These are phyloP conservation scores for Lodderomyces elongisporus DNA, from an alignment of 1,139 yeast genomes.

Conservation along the genomic window DNA sequence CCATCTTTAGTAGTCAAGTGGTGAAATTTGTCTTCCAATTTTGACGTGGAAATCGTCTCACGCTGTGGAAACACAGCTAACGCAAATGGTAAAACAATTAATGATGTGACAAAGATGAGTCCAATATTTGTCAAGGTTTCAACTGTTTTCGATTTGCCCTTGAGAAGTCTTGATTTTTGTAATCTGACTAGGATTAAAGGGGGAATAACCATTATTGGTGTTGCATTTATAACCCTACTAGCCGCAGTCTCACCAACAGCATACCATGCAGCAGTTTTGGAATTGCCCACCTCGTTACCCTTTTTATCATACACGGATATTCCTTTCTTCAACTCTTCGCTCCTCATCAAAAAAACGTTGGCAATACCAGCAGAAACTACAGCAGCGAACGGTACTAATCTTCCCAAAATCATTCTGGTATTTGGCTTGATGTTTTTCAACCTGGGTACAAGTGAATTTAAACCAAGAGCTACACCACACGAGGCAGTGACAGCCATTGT, in stretches of 20 bases:
- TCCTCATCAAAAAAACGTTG: conserved; percentile 91
- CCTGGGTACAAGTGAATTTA: conserved; percentile 82
- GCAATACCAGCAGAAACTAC: conserved; percentile 95
- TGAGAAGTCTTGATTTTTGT: conserved; percentile 59
- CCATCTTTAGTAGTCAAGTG: conserved; percentile 64
- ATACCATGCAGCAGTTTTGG: conserved; percentile 78
- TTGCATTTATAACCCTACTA: conserved; percentile 89
- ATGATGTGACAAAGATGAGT: conserved; percentile 76
- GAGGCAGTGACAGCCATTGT: conserved; percentile 89
- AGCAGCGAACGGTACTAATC: conserved; percentile 96
- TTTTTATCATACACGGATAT: conserved; percentile 62
- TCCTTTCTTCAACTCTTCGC: conserved; percentile 89
- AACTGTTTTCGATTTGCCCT: conserved; percentile 58
- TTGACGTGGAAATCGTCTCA: conserved; percentile 51
- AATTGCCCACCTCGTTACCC: conserved; percentile 69
- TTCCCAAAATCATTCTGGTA: conserved; percentile 66
- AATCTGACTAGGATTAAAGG: conserved; percentile 75
- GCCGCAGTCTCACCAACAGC: conserved; percentile 98
- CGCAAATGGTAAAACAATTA: conserved; percentile 89
- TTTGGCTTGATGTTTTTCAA: conserved; percentile 61
- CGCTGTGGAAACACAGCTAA: conserved; percentile 93
- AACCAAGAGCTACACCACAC: conserved; percentile 90
- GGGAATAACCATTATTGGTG: conserved; percentile 95
- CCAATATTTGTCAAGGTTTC: conserved; percentile 77
- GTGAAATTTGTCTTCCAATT: conserved; percentile 61